These are phyloP conservation scores for Medicago arabica DNA, from an alignment of 306 rosid genomes.

Conservation along the genomic window DNA sequence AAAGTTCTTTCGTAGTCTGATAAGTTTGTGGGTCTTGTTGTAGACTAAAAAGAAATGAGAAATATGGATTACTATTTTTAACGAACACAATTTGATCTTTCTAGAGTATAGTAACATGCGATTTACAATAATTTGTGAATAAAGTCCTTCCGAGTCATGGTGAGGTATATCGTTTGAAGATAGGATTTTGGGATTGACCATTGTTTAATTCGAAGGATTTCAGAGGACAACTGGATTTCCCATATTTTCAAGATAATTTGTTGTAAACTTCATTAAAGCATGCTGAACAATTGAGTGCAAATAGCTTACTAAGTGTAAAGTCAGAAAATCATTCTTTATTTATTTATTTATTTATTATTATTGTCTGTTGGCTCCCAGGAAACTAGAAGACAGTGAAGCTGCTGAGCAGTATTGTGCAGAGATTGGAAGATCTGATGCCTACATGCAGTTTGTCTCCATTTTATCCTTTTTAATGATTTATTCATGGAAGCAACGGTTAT, in stretches of 20 bases:
- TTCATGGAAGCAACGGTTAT: not conserved
- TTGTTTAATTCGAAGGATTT: slow-evolving; percentile 18
- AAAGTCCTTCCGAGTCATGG: slow-evolving; percentile 10
- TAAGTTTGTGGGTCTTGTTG: not conserved
- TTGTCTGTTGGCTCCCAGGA: slow-evolving; percentile 60
- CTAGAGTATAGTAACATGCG: not conserved
- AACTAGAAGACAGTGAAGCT: slow-evolving; percentile 95
- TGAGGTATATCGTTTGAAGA: not conserved
- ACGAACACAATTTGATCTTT: slow-evolving; percentile 8
- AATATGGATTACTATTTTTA: slow-evolving; percentile 18
- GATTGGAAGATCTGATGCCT: slow-evolving; percentile 97
- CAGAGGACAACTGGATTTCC: slow-evolving; percentile 11
- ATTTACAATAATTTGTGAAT: slow-evolving; percentile 21
- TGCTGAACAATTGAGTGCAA: slow-evolving; percentile 36
- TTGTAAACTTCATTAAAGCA: slow-evolving; percentile 13
- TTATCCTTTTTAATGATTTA: slow-evolving; percentile 32
- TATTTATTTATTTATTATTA: slow-evolving; percentile 12
- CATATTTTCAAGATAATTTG: not conserved
- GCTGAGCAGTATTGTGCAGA: slow-evolving; percentile 99
- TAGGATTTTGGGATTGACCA: not conserved
- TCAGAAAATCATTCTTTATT: not conserved
- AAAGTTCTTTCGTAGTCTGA: slow-evolving; percentile 12
- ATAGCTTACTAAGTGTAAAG: slow-evolving; percentile 38
- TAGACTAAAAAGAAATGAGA: not conserved
- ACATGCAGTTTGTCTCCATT: slow-evolving; percentile 81